phyloP scores from a whole-genome alignment of 495 filamentous ascomycete species.

The Aspergillus heteromorphus region DNA sequence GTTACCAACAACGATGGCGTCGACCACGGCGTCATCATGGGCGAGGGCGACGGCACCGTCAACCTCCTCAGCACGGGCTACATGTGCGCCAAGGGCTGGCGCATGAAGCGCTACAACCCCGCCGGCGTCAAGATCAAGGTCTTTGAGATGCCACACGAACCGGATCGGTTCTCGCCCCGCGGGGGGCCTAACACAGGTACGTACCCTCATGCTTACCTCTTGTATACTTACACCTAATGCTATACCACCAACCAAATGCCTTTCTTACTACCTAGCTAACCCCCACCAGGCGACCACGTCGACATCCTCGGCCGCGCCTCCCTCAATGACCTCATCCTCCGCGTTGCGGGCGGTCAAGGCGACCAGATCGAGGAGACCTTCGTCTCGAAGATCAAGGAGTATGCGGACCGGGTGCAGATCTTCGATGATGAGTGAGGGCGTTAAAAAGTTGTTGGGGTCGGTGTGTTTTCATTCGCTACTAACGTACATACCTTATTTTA shows the following conservation, averaged over 20 bases:
- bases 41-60: constrained; percentile 94
- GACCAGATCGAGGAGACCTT: constrained; percentile 72
- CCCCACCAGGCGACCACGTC: constrained; percentile 71
- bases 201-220: not conserved
- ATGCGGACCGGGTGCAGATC: constrained; percentile 74
- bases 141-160: constrained; percentile 95
- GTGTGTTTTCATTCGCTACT: not conserved
- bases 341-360: constrained; percentile 84
- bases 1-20: constrained; percentile 56
- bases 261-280: no score
- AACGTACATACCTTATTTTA: not conserved
- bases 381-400: constrained; percentile 72
- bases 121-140: constrained; percentile 73
- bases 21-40: constrained; percentile 86
- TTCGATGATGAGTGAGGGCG: not conserved
- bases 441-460: not conserved
- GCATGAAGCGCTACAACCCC: constrained; percentile 87
- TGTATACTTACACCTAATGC: no score
- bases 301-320: constrained; percentile 87
- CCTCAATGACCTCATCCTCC: constrained; percentile 84
- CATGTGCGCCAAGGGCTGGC: constrained; percentile 94
- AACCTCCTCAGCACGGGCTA: constrained; percentile 83
- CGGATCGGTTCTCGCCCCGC: constrained; percentile 81
- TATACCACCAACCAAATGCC: no score
- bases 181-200: constrained; percentile 89